Conservation (phyloP, 805 yeast genomes). For the Debaryomyces maramus region DNA sequence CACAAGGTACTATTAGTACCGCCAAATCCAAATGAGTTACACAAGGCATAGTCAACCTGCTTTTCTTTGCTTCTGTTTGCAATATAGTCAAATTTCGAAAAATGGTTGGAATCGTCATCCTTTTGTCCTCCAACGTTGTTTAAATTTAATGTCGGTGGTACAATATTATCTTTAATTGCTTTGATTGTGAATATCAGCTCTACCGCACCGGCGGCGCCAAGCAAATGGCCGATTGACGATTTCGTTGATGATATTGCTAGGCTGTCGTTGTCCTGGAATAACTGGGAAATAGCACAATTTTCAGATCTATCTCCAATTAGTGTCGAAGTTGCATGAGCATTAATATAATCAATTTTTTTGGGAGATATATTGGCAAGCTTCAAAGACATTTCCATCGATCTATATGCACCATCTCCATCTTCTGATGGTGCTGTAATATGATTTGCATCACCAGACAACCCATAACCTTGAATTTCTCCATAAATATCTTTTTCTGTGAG, state of each 20-base stretch:
- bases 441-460: constrained; percentile 85
- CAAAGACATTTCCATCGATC: constrained; percentile 81
- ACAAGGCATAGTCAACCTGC: constrained; percentile 58
- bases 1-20: constrained; percentile 86
- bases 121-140: constrained; percentile 49
- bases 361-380: constrained; percentile 48
- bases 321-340: constrained; percentile 98
- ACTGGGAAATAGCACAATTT: constrained; percentile 62
- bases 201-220: constrained; percentile 96
- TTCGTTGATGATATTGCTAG: constrained; percentile 77
- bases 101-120: constrained; percentile 43
- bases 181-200: constrained; percentile 81
- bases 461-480: constrained; percentile 86
- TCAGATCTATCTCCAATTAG: constrained; percentile 88
- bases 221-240: constrained; percentile 88
- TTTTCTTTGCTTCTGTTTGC: constrained; percentile 43
- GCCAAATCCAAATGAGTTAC: constrained; percentile 96
- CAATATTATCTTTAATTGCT: constrained; percentile 52
- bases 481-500: constrained; percentile 54
- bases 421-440: constrained; percentile 91
- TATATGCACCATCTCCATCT: constrained; percentile 79
- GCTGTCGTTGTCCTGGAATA: constrained; percentile 41
- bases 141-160: constrained; percentile 85
- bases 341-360: constrained; percentile 66
- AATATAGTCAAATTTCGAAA: constrained; percentile 58